Percentiles rank a stretch among this genome's conserved stretches.
phyloP scores from a whole-genome alignment of 2,329 filamentous ascomycete species.

The Botryotinia globosa region DNA sequence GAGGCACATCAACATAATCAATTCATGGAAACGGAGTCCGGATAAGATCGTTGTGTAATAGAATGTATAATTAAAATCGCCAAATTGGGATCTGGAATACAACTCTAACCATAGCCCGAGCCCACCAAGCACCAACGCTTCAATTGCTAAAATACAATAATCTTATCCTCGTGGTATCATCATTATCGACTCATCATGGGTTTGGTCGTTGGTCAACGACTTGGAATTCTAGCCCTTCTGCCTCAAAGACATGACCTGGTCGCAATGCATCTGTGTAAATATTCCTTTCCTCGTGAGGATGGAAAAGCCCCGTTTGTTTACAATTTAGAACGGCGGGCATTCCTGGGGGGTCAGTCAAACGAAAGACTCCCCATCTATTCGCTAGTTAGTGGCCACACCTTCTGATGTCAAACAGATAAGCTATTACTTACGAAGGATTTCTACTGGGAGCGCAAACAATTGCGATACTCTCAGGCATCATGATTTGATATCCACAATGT shows the following conservation, averaged over 20 bases:
- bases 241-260: conserved; percentile 57
- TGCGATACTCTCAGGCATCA: conserved; percentile 93
- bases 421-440: conserved; percentile 62
- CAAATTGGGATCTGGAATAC: background rate
- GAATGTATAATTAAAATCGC: background rate
- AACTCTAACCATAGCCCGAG: background rate
- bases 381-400: conserved; percentile 18
- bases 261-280: conserved; percentile 45
- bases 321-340: conserved; percentile 82
- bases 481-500: conserved; percentile 89
- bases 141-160: background rate
- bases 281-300: conserved; percentile 56
- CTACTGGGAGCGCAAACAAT: conserved; percentile 92
- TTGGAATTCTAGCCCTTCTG: conserved; percentile 57
- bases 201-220: conserved; percentile 59
- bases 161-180: background rate
- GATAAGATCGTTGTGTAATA: background rate
- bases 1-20: background rate
- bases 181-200: background rate
- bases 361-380: conserved; percentile 80
- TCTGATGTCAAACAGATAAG: background rate
- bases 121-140: background rate
- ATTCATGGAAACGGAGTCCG: background rate
- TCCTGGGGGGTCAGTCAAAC: conserved; percentile 89
- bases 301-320: conserved; percentile 75